Conservation (phyloP, 2,329 filamentous ascomycete species). For the Pseudogymnoascus sp. region DNA sequence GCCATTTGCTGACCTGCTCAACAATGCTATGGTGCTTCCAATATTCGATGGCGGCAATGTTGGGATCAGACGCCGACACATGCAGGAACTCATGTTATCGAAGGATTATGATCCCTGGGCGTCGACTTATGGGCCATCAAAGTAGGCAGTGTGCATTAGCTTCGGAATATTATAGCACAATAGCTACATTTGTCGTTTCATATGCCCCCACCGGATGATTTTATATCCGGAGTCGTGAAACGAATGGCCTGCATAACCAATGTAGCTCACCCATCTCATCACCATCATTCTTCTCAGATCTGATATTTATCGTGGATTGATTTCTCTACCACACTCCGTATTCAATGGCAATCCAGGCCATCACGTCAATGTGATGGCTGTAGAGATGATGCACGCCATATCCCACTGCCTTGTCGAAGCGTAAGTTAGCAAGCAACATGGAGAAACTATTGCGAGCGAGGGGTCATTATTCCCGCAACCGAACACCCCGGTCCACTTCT, state of each 20-base stretch:
- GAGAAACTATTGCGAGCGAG: neutral
- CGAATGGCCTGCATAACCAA: neutral
- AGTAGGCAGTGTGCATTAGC: neutral
- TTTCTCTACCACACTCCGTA: neutral
- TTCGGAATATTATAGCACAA: neutral
- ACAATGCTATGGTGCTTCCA: slow-evolving; percentile 39
- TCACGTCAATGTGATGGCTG: neutral
- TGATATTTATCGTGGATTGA: neutral
- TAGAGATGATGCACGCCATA: neutral
- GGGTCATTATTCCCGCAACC: neutral
- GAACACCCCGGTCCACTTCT: neutral
- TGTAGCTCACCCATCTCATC: neutral
- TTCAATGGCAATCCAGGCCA: neutral
- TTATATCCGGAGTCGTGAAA: neutral
- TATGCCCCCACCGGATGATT: neutral
- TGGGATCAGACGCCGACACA: slow-evolving; percentile 41
- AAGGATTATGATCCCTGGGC: slow-evolving; percentile 42
- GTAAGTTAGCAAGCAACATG: neutral
- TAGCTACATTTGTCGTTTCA: neutral
- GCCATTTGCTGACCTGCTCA: slow-evolving; percentile 38
- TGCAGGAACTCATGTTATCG: slow-evolving; percentile 38
- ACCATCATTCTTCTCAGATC: neutral
- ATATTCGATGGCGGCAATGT: slow-evolving; percentile 49
- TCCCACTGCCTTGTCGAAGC: neutral
- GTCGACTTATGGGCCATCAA: slow-evolving; percentile 25